Evolutionary conservation across 768 basidiomycete species (phyloP).

Genomic region (Udeniomyces megalosporus): DNA sequence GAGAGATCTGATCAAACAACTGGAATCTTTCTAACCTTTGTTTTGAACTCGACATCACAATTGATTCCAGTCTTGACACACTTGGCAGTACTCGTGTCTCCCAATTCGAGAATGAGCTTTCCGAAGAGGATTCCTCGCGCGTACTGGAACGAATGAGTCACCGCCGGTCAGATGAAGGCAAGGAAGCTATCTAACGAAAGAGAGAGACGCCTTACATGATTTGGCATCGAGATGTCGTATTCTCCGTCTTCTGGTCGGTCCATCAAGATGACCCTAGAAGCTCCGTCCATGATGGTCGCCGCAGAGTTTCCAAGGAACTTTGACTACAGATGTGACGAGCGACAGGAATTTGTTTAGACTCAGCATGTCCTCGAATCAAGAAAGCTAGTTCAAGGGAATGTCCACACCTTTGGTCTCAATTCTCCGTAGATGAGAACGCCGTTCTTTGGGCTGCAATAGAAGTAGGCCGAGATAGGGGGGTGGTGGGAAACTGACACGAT

Average conservation of each 20-base stretch:
- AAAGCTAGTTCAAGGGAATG: not conserved
- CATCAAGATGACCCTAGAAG: constrained; percentile 70
- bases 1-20: too few species aligned
- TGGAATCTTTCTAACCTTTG: constrained; percentile 55
- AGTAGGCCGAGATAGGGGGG: constrained; percentile 78
- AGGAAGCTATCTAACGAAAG: not conserved
- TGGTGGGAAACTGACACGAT: constrained; percentile 67
- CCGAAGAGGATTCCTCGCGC: constrained; percentile 34
- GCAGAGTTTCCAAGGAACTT: constrained; percentile 95
- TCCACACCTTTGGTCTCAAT: constrained; percentile 56
- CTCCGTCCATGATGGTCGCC: constrained; percentile 89
- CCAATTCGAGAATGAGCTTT: constrained; percentile 86
- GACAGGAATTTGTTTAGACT: not conserved
- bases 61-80: constrained; percentile 58
- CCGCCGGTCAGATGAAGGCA: not conserved
- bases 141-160: constrained; percentile 17
- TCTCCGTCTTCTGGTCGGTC: constrained; percentile 75
- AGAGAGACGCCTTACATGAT: constrained; percentile 38
- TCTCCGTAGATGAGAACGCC: constrained; percentile 76
- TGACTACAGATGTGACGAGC: constrained; percentile 31
- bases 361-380: not conserved
- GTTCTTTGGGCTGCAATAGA: constrained; percentile 83
- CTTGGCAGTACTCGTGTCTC: constrained; percentile 69
- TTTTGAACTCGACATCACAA: constrained; percentile 91
- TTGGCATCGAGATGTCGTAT: constrained; percentile 88